Evolutionary conservation across 371 early-diverging fungal species (phyloP), one percentile per base, ranked within the genome.

Genomic region (Fennellomyces sp.): DNA sequence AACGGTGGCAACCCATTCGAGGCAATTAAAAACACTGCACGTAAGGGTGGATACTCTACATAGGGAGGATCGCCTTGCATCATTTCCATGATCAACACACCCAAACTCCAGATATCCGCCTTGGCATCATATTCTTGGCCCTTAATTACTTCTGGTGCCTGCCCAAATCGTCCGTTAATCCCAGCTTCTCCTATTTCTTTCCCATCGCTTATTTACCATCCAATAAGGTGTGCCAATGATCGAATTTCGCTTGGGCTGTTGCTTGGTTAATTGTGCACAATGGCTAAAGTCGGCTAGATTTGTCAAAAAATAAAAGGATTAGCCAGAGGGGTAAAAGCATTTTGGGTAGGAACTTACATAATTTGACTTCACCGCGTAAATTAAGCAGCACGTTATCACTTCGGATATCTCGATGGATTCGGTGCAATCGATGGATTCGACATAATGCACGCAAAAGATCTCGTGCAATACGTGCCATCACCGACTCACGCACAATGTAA

Each of bases 351-450:
- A 6, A 80, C 64, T 59, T 75, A 80, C 83, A 75, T 38, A 88
- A 61, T 68, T 92, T 92, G 52, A 93, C 85, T 58, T 83, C 88
- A 1, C 93, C 93, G 19, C 84, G 70, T 36, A 78, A 69, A 63
- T 90, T 89, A 28, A 92, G 66, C 25, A 92, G 65, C 33, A 92
- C 79, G 60, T 92, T 92, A 71, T 92, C 93, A 66, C 93, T 92
- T 60, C 88, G 90, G 60, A 97, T 89, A 77, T 97, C 97, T 55
- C 99, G 89, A 73, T 99, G 99, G 58, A 98, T 93, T 38, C 98
- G 94, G 51, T 87, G 80, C 27, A 90, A 82, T 30, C 87, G 76
- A 75, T 99, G 99, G 29, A 99, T 69, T 68, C 95, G 95, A 25
- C 88, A 84, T 42, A 99, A 73, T 5, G 94, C 99, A 33, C 87